Percentiles rank a stretch among this genome's conserved stretches.
Evolutionary conservation across 345 rosid genomes (phyloP).

Genomic region (Lepidium didymum): DNA sequence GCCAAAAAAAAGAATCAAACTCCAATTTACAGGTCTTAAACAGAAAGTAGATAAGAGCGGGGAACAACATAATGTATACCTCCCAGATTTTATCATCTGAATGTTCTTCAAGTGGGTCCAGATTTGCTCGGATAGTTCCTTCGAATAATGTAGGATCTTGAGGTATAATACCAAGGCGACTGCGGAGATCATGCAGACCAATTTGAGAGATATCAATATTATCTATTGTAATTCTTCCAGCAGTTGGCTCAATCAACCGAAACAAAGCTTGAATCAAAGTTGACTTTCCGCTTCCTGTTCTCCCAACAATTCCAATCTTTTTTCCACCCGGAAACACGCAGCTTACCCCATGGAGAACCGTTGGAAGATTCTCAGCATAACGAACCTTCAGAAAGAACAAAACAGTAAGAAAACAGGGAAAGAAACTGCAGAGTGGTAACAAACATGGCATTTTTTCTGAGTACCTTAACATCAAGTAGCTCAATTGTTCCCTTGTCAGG

Average conservation of each 20-base stretch:
- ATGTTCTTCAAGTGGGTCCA: conserved; percentile 96
- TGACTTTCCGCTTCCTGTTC: conserved; percentile 99
- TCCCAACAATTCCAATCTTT: conserved; percentile 96
- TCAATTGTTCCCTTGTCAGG: conserved; percentile 81
- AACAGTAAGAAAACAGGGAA: conserved; percentile 4
- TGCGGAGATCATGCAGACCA: conserved; percentile 97
- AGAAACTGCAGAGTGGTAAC: not conserved
- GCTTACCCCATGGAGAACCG: conserved; percentile 80
- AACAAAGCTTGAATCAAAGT: conserved; percentile 96
- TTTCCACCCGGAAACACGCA: conserved; percentile 91
- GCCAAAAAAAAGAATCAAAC: not conserved
- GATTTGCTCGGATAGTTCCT: conserved; percentile 91
- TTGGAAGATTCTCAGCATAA: conserved; percentile 91
- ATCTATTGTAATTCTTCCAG: conserved; percentile 85
- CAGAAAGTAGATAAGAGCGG: not conserved
- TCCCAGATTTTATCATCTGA: conserved; percentile 87
- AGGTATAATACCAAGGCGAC: conserved; percentile 91
- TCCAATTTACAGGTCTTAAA: not conserved
- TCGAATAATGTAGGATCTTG: conserved; percentile 98
- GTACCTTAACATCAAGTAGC: conserved; percentile 82
- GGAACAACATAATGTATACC: conserved; percentile 34
- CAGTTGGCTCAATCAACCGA: conserved; percentile 81
- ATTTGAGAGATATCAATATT: conserved; percentile 79
- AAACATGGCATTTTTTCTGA: not conserved
- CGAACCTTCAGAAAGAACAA: conserved; percentile 52